A percentile compares a stretch with the other conserved stretches of the same genome.
These are phyloP conservation scores for Glaciozyma martinii DNA, from an alignment of 768 basidiomycete genomes.

Conservation along the genomic window DNA sequence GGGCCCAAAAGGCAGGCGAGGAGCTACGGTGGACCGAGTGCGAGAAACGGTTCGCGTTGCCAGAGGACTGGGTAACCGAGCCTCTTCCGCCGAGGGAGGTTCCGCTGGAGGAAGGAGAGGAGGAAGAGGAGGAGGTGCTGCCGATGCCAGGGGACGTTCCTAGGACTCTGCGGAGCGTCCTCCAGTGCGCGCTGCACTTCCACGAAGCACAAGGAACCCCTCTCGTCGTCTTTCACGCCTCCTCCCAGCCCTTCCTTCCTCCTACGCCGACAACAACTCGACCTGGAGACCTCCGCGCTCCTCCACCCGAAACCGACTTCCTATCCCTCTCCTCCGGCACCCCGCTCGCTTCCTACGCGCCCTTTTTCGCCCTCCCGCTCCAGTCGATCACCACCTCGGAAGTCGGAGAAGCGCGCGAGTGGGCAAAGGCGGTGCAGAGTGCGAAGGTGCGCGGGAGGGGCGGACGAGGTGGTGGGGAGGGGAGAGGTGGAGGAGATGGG, in stretches of 20 bases:
- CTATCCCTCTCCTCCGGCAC: slow-evolving; percentile 23
- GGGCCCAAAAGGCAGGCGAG: slow-evolving; percentile 15
- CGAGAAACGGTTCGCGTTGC: slow-evolving; percentile 3
- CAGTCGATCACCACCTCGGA: neutral
- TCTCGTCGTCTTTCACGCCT: neutral
- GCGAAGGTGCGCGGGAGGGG: neutral
- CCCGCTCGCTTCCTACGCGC: slow-evolving; percentile 15
- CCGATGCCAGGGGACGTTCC: slow-evolving; percentile 26
- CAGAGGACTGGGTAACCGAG: slow-evolving; percentile 3
- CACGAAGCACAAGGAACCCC: neutral
- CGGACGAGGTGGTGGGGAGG: neutral
- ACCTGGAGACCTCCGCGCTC: neutral
- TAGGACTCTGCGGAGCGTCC: slow-evolving; percentile 3
- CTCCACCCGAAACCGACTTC: slow-evolving; percentile 6
- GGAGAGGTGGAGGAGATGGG: neutral
- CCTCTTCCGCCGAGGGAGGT: neutral
- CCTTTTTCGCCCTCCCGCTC: slow-evolving; percentile 11
- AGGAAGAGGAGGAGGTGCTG: neutral
- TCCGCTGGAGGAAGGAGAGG: slow-evolving; percentile 2
- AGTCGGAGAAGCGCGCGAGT: slow-evolving; percentile 7
- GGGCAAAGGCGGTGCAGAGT: slow-evolving; percentile 1
- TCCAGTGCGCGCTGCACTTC: slow-evolving; percentile 26
- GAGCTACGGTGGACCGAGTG: slow-evolving; percentile 20
- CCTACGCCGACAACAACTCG: neutral
- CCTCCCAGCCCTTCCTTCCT: neutral